Evolutionary conservation across 2,329 filamentous ascomycete genomes (phyloP), one percentile per base, ranked within the genome.

Genomic region (Diplodia scrobiculata): DNA sequence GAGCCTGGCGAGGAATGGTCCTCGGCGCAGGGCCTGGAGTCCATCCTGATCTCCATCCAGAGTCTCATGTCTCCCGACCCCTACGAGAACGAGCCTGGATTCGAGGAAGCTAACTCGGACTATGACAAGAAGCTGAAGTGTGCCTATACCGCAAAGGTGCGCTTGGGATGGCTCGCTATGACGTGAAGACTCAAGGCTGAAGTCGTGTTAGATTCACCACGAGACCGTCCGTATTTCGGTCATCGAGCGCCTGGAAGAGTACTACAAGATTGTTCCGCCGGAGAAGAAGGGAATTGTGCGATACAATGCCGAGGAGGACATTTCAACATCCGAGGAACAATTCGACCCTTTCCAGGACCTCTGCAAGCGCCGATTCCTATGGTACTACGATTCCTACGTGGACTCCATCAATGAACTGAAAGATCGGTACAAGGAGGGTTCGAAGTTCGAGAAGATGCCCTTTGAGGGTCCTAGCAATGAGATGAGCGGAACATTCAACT

Each of bases 31-130:
- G 94, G 95, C 6, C 83, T 99, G 0, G 95, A 98, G 76, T 98
- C 94, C 0, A 91, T 98, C 58, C 79, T 99, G 55, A 86, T 98
- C 63, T 98, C 94, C 5, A 97, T 99, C 66, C 95, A 99, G 78
- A 97, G 93, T 76, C 82, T 99, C 52, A 93, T 99, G 89, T 97
- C 92, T 0, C 80, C 87, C 32, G 97, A 97, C 72, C 95, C 94
- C 0, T 98, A 97, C 78, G 91, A 95, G 75, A 97, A 98, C 72
- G 95, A 99, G 76, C 95, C 95, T 1, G 95, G 95, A 5, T 97
- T 91, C 71, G 94, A 98, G 75, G 85, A 90, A 67, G 86, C 88
- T 13, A 89, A 89, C 53, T 83, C 85, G 9, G 79, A 83, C 0
- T 79, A 83, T 3, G 92, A 96, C 75, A 89, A 91, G 78, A 87